Percentiles rank a stretch among this genome's conserved stretches.
Conservation (phyloP, 306 rosid genomes). For the Acacia acuminata region DNA sequence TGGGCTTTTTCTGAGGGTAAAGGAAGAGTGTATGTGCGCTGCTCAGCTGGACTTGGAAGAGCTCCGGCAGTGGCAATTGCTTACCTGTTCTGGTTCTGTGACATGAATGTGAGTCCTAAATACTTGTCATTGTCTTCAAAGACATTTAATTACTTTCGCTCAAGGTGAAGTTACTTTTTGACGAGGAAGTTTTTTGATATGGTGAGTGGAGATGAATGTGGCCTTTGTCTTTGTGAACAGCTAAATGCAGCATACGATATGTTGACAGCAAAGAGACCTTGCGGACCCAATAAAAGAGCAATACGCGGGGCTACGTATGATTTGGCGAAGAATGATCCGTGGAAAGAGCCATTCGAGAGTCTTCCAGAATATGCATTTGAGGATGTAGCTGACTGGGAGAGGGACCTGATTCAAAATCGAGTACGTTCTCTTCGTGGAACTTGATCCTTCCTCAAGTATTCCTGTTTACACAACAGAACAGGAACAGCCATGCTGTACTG, state of each 20-base stretch:
- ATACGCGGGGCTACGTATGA: conserved; percentile 82
- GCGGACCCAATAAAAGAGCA: conserved; percentile 86
- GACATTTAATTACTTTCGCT: background rate
- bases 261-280: conserved; percentile 79
- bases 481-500: background rate
- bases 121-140: background rate
- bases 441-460: conserved; percentile 43
- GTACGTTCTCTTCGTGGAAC: conserved; percentile 73
- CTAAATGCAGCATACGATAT: conserved; percentile 75
- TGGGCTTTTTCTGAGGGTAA: conserved; percentile 84
- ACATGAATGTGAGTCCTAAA: conserved; percentile 67
- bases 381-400: conserved; percentile 87
- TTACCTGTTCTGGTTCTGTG: conserved; percentile 86
- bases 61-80: conserved; percentile 92
- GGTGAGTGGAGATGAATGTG: conserved; percentile 14
- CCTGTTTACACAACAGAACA: background rate
- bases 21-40: conserved; percentile 82
- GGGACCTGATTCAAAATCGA: conserved; percentile 69
- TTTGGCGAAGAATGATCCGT: conserved; percentile 75
- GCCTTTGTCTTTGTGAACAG: conserved; percentile 42
- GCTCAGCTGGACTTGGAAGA: conserved; percentile 95
- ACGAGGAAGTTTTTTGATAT: background rate
- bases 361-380: conserved; percentile 85
- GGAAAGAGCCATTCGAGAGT: conserved; percentile 90
- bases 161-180: background rate